Evolutionary conservation across 768 basidiomycete species (phyloP), one percentile per base, ranked within the genome.

Genomic region (Russula sp.): DNA sequence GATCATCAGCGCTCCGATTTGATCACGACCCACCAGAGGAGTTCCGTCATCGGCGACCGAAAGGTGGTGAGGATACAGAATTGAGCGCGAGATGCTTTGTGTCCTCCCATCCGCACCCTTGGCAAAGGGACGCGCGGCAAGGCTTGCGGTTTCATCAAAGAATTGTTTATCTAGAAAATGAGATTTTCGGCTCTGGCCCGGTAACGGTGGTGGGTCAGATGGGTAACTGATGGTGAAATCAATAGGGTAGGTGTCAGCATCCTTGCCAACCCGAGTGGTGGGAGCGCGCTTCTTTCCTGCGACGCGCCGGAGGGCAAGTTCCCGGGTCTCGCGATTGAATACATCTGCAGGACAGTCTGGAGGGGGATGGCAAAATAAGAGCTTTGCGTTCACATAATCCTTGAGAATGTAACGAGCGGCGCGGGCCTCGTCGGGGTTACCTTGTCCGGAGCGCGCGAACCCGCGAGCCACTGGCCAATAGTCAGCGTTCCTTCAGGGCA

Each of bases 391-490:
- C 64, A 98, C 94, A 71, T 95, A 99, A 76, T 99, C 97, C 74
- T 99, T 99, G 54, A 99, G 80, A 60, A 99, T 79, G 71, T 89
- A 88, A 62, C 97, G 85, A 16, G 96, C 92, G 0, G 97, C 85
- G 56, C 94, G 87, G 35, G 97, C 93, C 71, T 98, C 94, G 71
- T 99, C 97, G 10, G 96, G 95, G 75, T 95, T 97, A 48, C 97
- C 97, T 77, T 95, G 93, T 1, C 96, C 93, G 1, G 94, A 85
- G 44, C 96, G 85, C 71, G 87, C 90, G 74, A 89, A 97, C 39
- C 97, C 97, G 68, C 96, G 80, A 34, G 86, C 96, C 70, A 98
- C 97, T 99, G 50, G 14, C 13, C 50, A 40, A 7, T 35, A 42
- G 55, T 66, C 42, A 65, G 59, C 6, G 32, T 31, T 20, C 18